A percentile compares a stretch with the other conserved stretches of the same genome.
These are phyloP conservation scores for Microcyclosporella mali DNA, from an alignment of 2,329 filamentous ascomycete species.

Conservation along the genomic window DNA sequence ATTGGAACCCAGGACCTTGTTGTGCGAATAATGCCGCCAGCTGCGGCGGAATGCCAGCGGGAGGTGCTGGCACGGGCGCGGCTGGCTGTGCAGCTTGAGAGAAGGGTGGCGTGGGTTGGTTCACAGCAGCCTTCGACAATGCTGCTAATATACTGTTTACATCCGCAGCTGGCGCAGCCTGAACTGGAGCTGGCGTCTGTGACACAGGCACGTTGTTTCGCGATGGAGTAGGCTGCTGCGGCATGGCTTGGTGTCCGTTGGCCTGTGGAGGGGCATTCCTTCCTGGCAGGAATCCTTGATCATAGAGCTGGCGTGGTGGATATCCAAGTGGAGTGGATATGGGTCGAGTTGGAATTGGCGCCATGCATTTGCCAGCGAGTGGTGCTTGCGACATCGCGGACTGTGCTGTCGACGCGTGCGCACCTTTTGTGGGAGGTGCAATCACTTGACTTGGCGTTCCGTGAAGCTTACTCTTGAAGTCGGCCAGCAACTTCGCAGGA, in stretches of 20 bases:
- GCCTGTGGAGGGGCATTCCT: slow-evolving; percentile 8
- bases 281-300: slow-evolving; percentile 26
- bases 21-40: slow-evolving; percentile 23
- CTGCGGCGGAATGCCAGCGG: slow-evolving; percentile 11
- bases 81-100: slow-evolving; percentile 17
- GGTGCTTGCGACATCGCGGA: slow-evolving; percentile 12
- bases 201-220: slow-evolving; percentile 10
- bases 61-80: slow-evolving; percentile 16
- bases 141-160: slow-evolving; percentile 33
- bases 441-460: slow-evolving; percentile 7
- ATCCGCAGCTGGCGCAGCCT: slow-evolving; percentile 23
- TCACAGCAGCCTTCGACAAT: slow-evolving; percentile 26
- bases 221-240: slow-evolving; percentile 6
- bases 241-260: slow-evolving; percentile 9
- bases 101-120: slow-evolving; percentile 18
- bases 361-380: slow-evolving; percentile 25
- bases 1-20: slow-evolving; percentile 8
- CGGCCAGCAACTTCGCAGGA: slow-evolving; percentile 68
- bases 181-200: slow-evolving; percentile 11
- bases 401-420: slow-evolving; percentile 8
- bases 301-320: slow-evolving; percentile 27
- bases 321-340: slow-evolving; percentile 26
- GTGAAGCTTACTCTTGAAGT: slow-evolving; percentile 64
- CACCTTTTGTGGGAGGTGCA: slow-evolving; percentile 14
- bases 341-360: slow-evolving; percentile 27